These are phyloP conservation scores for Populus hybrid DNA, from an alignment of 441 rosid genomes.

Conservation along the genomic window DNA sequence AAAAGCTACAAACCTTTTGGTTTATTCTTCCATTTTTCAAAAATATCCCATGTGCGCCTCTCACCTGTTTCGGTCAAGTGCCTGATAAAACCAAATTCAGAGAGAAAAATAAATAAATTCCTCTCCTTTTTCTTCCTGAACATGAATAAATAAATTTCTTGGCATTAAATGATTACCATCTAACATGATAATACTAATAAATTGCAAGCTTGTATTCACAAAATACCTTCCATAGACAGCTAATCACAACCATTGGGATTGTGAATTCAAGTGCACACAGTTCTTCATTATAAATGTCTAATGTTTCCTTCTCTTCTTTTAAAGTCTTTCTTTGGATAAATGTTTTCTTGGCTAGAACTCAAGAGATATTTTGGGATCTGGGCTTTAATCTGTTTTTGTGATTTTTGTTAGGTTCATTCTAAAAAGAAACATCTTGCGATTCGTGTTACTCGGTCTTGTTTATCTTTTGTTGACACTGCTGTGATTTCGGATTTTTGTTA, in stretches of 20 bases:
- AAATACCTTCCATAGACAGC: slow-evolving; percentile 20
- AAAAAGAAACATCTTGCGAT: slow-evolving; percentile 2
- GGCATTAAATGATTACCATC: slow-evolving; percentile 2
- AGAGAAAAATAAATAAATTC: not conserved
- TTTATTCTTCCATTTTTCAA: not conserved
- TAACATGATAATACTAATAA: slow-evolving; percentile 5
- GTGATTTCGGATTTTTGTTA: not conserved
- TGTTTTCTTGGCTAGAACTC: slow-evolving; percentile 2
- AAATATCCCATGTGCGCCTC: not conserved
- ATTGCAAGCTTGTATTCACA: slow-evolving; percentile 12
- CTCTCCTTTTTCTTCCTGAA: too few species aligned
- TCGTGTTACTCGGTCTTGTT: slow-evolving; percentile 1
- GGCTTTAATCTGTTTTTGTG: slow-evolving; percentile 2
- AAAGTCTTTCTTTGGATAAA: not conserved
- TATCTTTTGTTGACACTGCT: not conserved
- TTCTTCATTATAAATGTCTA: not conserved
- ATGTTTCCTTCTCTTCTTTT: not conserved
- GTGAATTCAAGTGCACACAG: slow-evolving; percentile 6
- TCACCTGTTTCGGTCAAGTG: not conserved
- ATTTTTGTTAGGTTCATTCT: slow-evolving; percentile 1
- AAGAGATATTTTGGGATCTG: slow-evolving; percentile 39
- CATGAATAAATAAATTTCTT: not conserved
- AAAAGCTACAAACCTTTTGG: slow-evolving; percentile 1
- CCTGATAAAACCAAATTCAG: not conserved
- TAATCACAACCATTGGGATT: slow-evolving; percentile 20